A percentile compares a stretch with the other conserved stretches of the same genome.
phyloP scores from a whole-genome alignment of 2,329 filamentous ascomycete genomes.

The Fusarium austroafricanum region DNA sequence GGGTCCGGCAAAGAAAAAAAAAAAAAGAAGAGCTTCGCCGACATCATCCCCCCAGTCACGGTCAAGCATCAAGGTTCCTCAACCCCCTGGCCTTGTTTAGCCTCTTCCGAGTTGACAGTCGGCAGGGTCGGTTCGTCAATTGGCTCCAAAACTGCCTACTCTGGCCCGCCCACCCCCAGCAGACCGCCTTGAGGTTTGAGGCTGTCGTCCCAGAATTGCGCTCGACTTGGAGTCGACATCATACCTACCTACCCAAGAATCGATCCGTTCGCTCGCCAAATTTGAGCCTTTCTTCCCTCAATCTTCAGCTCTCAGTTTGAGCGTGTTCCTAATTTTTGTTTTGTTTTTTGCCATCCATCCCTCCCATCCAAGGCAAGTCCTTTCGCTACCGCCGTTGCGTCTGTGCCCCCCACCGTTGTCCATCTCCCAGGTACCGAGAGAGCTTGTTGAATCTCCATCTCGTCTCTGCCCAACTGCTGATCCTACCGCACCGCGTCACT shows the following conservation, averaged over 20 bases:
- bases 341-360: not conserved
- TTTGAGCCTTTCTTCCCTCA: conserved; percentile 42
- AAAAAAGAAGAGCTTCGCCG: conserved; percentile 31
- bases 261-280: conserved; percentile 39
- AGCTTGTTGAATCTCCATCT: conserved; percentile 45
- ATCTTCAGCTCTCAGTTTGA: conserved; percentile 26
- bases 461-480: conserved; percentile 49
- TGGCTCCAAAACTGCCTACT: conserved; percentile 42
- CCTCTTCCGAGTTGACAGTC: conserved; percentile 45
- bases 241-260: conserved; percentile 44
- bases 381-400: conserved; percentile 38
- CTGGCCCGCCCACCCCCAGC: conserved; percentile 42
- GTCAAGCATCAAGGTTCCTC: conserved; percentile 44
- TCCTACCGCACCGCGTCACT: conserved; percentile 45
- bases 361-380: conserved; percentile 34
- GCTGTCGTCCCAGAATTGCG: conserved; percentile 38
- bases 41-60: conserved; percentile 44
- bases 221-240: conserved; percentile 46
- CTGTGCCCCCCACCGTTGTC: conserved; percentile 45
- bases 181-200: conserved; percentile 46
- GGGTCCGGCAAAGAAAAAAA: conserved; percentile 26
- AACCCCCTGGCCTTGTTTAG: conserved; percentile 46
- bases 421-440: conserved; percentile 42
- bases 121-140: conserved; percentile 46
- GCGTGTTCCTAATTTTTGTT: conserved; percentile 28